A percentile compares a stretch with the other conserved stretches of the same genome.
These are phyloP conservation scores for Phytophthora parvispora DNA, from an alignment of 352 stramenopile genomes.

Conservation along the genomic window DNA sequence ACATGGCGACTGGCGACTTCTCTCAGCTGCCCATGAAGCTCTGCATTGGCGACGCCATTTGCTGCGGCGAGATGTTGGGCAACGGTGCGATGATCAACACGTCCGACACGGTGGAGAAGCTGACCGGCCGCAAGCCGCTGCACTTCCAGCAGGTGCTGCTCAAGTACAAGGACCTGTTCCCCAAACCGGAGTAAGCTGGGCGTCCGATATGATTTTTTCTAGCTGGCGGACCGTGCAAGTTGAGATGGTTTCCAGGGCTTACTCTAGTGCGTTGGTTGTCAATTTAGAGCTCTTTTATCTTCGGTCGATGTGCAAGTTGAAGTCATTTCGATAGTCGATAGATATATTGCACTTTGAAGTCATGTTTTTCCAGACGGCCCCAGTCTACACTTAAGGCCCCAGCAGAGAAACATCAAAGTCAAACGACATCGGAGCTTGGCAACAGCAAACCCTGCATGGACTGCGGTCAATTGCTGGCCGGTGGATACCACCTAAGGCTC, in stretches of 20 bases:
- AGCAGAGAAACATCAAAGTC: too few species aligned
- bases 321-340: neutral
- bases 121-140: slow-evolving; percentile 30
- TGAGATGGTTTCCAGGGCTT: too few species aligned
- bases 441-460: too few species aligned
- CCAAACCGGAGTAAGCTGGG: slow-evolving; percentile 25
- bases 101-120: slow-evolving; percentile 40
- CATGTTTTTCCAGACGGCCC: too few species aligned
- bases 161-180: slow-evolving; percentile 40
- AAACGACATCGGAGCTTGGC: too few species aligned
- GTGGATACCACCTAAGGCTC: too few species aligned
- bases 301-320: neutral
- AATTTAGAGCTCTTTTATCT: too few species aligned
- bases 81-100: slow-evolving; percentile 27
- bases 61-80: slow-evolving; percentile 36
- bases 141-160: slow-evolving; percentile 25
- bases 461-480: too few species aligned
- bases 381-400: too few species aligned
- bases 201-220: neutral
- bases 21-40: slow-evolving; percentile 39
- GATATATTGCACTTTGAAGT: neutral
- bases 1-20: slow-evolving; percentile 35
- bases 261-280: too few species aligned
- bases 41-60: slow-evolving; percentile 39
- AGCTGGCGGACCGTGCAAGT: neutral